Evolutionary conservation across 2,329 filamentous ascomycete species (phyloP).

Genomic region (Pyrenophora teres): DNA sequence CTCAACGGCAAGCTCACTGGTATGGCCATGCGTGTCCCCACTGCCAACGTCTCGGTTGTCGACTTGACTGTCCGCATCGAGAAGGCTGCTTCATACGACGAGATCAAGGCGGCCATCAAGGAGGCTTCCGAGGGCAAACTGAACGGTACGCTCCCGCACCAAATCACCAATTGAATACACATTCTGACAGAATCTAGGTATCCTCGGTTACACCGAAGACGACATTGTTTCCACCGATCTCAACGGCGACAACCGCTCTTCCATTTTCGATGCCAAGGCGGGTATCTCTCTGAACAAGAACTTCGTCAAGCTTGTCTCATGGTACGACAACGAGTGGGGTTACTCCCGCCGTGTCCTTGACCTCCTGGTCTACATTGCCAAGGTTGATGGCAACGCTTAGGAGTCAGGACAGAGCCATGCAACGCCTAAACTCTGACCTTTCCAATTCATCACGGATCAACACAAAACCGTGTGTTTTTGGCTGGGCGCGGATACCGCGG

Average conservation of each 20-base stretch:
- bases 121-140: constrained; percentile 79
- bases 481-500: constrained; percentile 12
- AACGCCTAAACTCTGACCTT: constrained; percentile 40
- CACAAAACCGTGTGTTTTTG: constrained; percentile 4
- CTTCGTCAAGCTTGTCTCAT: constrained; percentile 98
- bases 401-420: constrained; percentile 47
- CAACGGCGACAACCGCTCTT: constrained; percentile 90
- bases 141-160: constrained; percentile 69
- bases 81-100: constrained; percentile 84
- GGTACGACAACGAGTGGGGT: constrained; percentile 99
- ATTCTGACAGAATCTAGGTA: constrained; percentile 59
- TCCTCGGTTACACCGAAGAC: constrained; percentile 95
- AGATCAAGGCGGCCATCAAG: constrained; percentile 92
- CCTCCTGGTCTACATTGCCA: constrained; percentile 54
- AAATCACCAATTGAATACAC: background rate
- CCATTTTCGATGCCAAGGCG: constrained; percentile 99
- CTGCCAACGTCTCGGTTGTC: constrained; percentile 98
- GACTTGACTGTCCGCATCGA: constrained; percentile 93
- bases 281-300: constrained; percentile 98
- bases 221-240: constrained; percentile 93
- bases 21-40: constrained; percentile 99
- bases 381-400: constrained; percentile 51
- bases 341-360: constrained; percentile 81
- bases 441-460: constrained; percentile 9
- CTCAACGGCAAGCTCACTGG: constrained; percentile 99